Base-by-base conservation (phyloP, 305 asterid species). In the Rubia peregrina region DNA sequence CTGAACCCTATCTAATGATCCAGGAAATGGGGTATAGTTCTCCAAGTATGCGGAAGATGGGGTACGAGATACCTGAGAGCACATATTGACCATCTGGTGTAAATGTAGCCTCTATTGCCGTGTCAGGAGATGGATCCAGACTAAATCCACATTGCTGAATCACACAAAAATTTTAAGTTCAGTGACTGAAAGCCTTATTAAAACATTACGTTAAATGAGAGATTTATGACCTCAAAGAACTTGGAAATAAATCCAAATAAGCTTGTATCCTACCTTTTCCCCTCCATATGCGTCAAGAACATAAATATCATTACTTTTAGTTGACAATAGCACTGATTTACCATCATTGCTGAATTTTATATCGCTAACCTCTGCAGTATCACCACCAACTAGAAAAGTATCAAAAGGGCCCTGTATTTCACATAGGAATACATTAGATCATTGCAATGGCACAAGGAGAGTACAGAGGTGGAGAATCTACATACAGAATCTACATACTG, bases 331-430 rank as follows among this genome's bases (percentile, higher is more conserved):
- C 96, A 94, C 83, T 44, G 96, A 94, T 88, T 87, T 88, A 46
- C 97, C 97, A 77, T 94, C 97, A 79, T 88, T 94, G 82, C 96
- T 94, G 86, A 94, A 94, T 83, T 94, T 94, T 78, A 94, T 89
- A 84, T 91, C 98, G 85, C 90, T 85, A 59, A 94, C 96, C 82
- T 94, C 98, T 62, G 98, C 97, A 33, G 82, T 94, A 76, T 89
- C 98, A 24, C 97, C 98, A 43, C 97, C 98, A 69, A 94, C 97
- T 63, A 94, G 86, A 80, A 94, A 94, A 65, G 97, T 91, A 76
- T 94, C 98, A 59, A 94, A 89, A 22, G 98, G 98, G 14, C 99
- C 97, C 99, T 91, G 82, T 65, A 79, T 46, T 51, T 64, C 46
- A 62, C 46, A 10, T 44, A 36, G 59, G 56, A 19, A 75, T 12